Percentiles rank a stretch among this genome's conserved stretches.
Conservation (phyloP, 257 asterid genomes). For the Pogostemon cablin region DNA sequence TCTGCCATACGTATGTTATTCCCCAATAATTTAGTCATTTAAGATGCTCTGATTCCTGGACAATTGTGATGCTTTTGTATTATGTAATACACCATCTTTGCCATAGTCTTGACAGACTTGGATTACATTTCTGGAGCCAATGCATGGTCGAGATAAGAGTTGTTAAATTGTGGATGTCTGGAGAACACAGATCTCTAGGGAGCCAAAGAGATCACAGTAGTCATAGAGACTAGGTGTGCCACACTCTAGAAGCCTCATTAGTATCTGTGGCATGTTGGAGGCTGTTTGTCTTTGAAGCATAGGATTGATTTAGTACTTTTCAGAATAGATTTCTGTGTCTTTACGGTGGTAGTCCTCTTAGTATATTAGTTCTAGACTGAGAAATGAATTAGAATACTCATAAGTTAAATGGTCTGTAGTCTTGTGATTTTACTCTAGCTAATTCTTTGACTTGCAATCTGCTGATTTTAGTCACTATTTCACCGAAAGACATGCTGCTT, state of each 20-base stretch:
- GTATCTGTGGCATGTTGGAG: not conserved
- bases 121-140: not conserved
- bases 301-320: not conserved
- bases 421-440: not conserved
- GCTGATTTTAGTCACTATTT: conserved; percentile 19
- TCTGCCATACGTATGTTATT: not conserved
- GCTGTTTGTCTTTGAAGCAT: not conserved
- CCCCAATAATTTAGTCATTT: conserved; percentile 3
- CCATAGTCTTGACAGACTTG: not conserved
- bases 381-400: not conserved
- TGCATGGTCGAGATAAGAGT: not conserved
- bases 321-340: not conserved
- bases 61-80: not conserved
- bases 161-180: not conserved
- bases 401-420: not conserved
- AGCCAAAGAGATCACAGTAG: conserved; percentile 20
- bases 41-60: not conserved
- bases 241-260: not conserved
- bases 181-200: conserved; percentile 4
- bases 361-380: conserved; percentile 11
- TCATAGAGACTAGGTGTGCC: not conserved
- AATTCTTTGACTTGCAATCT: conserved; percentile 9
- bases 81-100: not conserved
- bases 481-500: conserved; percentile 1
- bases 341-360: conserved; percentile 8